Evolutionary conservation across 805 yeast species (phyloP), one percentile per base, ranked within the genome.

Genomic region (Kurtzmaniella cleridarum): DNA sequence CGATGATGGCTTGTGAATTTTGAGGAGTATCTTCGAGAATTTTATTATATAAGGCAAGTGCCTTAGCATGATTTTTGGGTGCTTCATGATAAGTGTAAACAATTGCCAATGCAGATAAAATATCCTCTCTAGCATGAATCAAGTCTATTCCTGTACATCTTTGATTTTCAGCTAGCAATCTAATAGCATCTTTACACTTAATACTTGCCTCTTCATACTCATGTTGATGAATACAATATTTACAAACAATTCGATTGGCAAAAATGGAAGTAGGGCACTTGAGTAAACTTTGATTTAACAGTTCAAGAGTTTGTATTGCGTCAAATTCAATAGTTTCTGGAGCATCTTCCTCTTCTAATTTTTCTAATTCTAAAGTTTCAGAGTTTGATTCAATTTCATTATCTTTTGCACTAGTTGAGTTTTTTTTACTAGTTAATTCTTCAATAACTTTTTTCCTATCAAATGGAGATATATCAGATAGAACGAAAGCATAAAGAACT

Each of bases 81-180:
- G 97, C 84, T 56, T 91, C 96, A 52, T 81, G 75, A 53, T 86
- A 83, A 0, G 95, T 85, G 53, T 89, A 86, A 1, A 84, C 73
- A 0, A 80, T 75, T 0, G 93, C 98, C 39, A 86, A 66, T 17
- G 76, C 69, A 28, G 88, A 71, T 7, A 83, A 66, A 16, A 86
- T 61, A 37, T 79, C 84, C 37, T 70, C 71, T 46, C 71, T 76
- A 1, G 89, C 69, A 44, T 78, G 62, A 1, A 57, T 54, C 30
- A 86, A 64, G 8, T 59, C 53, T 6, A 73, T 62, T 0, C 81
- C 80, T 3, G 76, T 62, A 7, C 62, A 56, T 35, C 73, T 57
- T 14, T 71, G 69, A 4, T 71, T 48, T 13, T 67, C 69, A 0
- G 82, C 77, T 9, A 82, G 64, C 2, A 75, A 50, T 3, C 71